Conservation (phyloP, 306 rosid genomes). For the Prunus campanulata region DNA sequence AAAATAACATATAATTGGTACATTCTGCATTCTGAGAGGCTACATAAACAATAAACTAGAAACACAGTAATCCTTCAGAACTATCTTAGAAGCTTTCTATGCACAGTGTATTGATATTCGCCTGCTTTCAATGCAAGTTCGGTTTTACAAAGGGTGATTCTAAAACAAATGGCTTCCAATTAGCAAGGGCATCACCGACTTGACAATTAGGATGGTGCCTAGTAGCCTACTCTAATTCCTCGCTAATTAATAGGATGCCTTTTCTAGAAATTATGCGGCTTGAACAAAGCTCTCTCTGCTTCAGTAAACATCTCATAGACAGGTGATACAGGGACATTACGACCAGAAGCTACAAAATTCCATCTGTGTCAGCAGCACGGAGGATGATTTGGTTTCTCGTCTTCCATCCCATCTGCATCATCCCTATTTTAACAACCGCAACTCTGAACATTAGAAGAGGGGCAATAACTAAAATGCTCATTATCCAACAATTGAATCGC, state of each 20-base stretch:
- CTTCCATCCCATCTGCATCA: conserved; percentile 55
- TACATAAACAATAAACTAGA: neutral
- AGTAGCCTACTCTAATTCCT: neutral
- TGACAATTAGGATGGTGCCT: neutral
- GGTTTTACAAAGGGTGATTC: neutral
- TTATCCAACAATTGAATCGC: neutral
- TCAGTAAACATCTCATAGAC: neutral
- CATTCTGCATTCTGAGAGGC: neutral
- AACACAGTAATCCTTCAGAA: neutral
- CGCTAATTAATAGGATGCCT: neutral
- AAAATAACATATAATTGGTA: too few relatives aligned
- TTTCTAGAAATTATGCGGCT: neutral
- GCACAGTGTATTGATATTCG: conserved; percentile 12
- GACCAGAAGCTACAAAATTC: conserved; percentile 20
- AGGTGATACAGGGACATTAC: conserved; percentile 10
- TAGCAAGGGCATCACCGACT: neutral
- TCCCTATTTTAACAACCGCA: conserved; percentile 36
- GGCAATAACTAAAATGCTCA: neutral
- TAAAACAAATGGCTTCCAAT: neutral
- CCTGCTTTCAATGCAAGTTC: neutral
- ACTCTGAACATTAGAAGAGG: conserved; percentile 17
- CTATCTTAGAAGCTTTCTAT: neutral
- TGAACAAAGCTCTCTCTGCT: conserved; percentile 12
- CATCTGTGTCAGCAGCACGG: conserved; percentile 27
- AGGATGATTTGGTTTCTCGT: conserved; percentile 43